Evolutionary conservation across 768 basidiomycete genomes (phyloP), one percentile per base, ranked within the genome.

Genomic region (Suillus luteus): DNA sequence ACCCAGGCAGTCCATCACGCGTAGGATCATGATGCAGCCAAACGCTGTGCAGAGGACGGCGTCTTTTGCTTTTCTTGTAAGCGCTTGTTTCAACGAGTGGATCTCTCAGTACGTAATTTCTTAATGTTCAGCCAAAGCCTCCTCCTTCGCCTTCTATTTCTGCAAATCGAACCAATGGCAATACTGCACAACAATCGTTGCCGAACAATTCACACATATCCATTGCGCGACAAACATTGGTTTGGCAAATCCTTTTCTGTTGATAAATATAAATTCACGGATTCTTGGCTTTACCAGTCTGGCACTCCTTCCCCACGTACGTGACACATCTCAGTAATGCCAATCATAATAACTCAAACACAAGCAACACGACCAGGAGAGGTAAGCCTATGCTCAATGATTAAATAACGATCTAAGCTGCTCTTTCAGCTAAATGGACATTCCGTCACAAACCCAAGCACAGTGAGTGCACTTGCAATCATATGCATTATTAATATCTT

Each of bases 211-310:
- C 64, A 57, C 38, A 1, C 44, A 24, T 64, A 66, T 24, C 59
- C 55, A 55, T 66, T 58, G 52, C 64, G 52, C 60, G 60, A 1
- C 61, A 59, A n/a, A 35, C 57, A 63, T 66, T 43, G 64, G 75
- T 75, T 27, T 55, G 40, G 24, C 58, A 51, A 62, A 61, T 64
- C 60, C 61, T 60, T 59, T 52, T 55, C 24, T 24, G 40, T 27
- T 27, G 38, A 58, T 10, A 27, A 40, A 41, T 58, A 58, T 57
- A 58, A 58, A 58, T 41, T 58, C 17, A 58, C 24, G 9, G 10
- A 9, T 27, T 58, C 17, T 48, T 58, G 24, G 19, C 17, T 58
- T 22, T 19, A 38, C 38, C 6, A 58, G 55, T 27, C 55, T 40
- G 38, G 24, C 55, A 58, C n/a, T 27, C 38, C 38, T 2, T 24